Percentiles rank a stretch among this genome's conserved stretches.
These are phyloP conservation scores for Fusarium subglutinans DNA, from an alignment of 2,329 filamentous ascomycete genomes.

Conservation along the genomic window DNA sequence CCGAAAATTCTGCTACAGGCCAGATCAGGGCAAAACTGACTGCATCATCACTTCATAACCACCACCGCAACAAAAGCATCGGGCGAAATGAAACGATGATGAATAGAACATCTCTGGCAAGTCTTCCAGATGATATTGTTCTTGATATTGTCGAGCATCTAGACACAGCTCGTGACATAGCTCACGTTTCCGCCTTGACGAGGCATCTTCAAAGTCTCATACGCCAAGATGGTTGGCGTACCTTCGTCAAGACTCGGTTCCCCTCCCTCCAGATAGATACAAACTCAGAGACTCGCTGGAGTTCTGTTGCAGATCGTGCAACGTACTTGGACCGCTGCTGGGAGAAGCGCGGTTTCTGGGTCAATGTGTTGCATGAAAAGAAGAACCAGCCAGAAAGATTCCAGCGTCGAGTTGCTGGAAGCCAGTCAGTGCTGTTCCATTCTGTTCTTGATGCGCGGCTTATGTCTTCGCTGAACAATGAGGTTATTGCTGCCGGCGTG, in stretches of 20 bases:
- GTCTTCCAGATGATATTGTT: conserved; percentile 61
- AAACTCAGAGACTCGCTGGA: conserved; percentile 45
- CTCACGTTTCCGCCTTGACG: conserved; percentile 53
- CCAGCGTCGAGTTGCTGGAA: conserved; percentile 27
- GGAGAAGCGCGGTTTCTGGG: conserved; percentile 58
- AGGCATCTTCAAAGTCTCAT: conserved; percentile 52
- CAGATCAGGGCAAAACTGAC: not conserved
- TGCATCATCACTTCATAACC: conserved; percentile 15
- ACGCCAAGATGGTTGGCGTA: conserved; percentile 57
- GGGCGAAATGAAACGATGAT: conserved; percentile 35
- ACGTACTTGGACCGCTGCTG: conserved; percentile 63
- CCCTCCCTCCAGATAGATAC: conserved; percentile 50
- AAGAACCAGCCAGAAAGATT: conserved; percentile 18
- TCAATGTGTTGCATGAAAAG: conserved; percentile 41
- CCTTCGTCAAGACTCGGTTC: conserved; percentile 59
- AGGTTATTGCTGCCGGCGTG: conserved; percentile 61
- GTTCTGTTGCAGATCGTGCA: conserved; percentile 54
- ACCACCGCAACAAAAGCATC: not conserved
- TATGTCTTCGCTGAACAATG: conserved; percentile 49
- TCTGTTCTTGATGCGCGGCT: conserved; percentile 58
- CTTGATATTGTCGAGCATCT: conserved; percentile 59
- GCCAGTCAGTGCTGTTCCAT: conserved; percentile 54
- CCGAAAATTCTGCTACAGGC: not conserved
- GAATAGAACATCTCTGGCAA: conserved; percentile 48
- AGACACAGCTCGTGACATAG: conserved; percentile 59